Evolutionary conservation across 129 eudicot genomes (phyloP), one percentile per base, ranked within the genome.

Genomic region (Erigeron canadensis): DNA sequence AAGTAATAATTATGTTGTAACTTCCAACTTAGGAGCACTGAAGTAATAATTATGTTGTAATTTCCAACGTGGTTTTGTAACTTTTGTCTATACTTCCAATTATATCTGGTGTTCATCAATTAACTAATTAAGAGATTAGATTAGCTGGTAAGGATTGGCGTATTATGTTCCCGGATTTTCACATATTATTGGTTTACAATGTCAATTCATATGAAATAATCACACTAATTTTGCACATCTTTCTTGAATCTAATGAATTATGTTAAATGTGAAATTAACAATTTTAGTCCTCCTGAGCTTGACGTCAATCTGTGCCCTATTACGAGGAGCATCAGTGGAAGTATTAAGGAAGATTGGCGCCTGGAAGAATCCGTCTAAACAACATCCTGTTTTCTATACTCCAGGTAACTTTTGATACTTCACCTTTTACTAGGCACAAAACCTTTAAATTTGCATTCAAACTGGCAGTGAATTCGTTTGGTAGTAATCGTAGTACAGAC

Each of bases 321-420:
- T 72, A 44, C 59, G n/a, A 59, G 68, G 67, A 58, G 28, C 73
- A 68, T 18, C 54, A 12, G 39, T 18, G 48, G 19, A 72, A 43
- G 60, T 46, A 42, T 56, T 45, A 22, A 4, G 21, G 75, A 56
- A 38, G 18, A 7, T 7, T 18, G 54, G 0, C 17, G 51, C 51
- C 13, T 41, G 45, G 18, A 57, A 57, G 3, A 72, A 59, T 58
- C 58, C 2, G 19, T n/a, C 69, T n/a, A 72, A 17, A 61, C 42
- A 53, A 43, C 6, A 21, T 62, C 38, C 40, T 0, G n/a, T 46
- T 44, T 40, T 73, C 38, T 43, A 10, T 18, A 60, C 16, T 37
- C 15, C 5, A 38, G 71, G 50, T 73, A 51, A 64, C 64, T 53
- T 60, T n/a, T 63, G 11, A 50, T 63, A 8, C 16, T 63, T 65